Base-by-base conservation (phyloP, 148 eudicot species). In the Rheum nobile region DNA sequence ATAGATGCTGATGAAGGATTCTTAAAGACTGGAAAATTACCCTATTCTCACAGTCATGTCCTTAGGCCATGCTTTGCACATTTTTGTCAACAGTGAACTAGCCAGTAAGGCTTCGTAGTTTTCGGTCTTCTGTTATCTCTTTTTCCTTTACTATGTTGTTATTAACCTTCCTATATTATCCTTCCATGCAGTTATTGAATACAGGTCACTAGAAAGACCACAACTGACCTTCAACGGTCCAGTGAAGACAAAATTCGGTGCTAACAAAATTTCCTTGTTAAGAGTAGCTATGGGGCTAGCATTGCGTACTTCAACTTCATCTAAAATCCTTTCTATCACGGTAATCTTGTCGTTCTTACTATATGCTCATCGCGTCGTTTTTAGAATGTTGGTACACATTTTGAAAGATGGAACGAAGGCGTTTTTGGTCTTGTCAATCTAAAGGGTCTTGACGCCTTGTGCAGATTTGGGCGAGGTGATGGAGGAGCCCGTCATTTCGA, bases 351-450 rank as follows among this genome's bases (percentile, higher is more conserved):
- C 16, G 21, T 42, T 67, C 47, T 26, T 52, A 67, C n/a, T 1
- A 2, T 35, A 35, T 2, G 24, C 38, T 70, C 48, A 70, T 50
- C 22, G 35, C 32, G 38, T 84, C 41, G 19, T 4, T 19, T 85
- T 75, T 88, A 95, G 97, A 88, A 91, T 65, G 93, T 88, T 55
- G 97, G 96, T 0, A 42, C 67, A 31, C 97, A 90, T 79, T 95
- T 85, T 55, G 98, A 95, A 83, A 87, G 37, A 54, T 86, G 83
- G 81, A 85, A 89, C 32, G 75, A 88, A 72, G 98, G 98, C 4
- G 91, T 95, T 79, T 96, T 91, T 73, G 98, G 98, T 72, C 97
- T 97, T 17, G 82, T 91, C 73, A 88, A 81, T 24, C 78, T 95
- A 71, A 74, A 80, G 41, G 92, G 93, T 41, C 88, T 91, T 39